These are phyloP conservation scores for Clitopilus hobsonii DNA, from an alignment of 768 basidiomycete genomes.

Conservation along the genomic window DNA sequence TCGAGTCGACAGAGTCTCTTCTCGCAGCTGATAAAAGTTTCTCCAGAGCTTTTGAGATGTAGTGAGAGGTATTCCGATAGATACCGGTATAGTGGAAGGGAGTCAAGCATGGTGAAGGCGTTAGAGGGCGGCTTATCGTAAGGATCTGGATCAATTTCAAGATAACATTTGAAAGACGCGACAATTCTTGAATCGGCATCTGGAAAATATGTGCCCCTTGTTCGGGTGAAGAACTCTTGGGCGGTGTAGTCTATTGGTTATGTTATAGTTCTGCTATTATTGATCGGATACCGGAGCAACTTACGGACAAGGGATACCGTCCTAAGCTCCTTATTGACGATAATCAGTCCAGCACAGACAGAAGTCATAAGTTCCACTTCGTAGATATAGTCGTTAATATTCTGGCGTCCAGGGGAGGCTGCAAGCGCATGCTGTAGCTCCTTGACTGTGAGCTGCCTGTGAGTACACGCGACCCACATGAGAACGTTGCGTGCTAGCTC, in stretches of 20 bases:
- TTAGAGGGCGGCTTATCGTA: background rate
- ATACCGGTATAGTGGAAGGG: background rate
- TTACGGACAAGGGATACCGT: background rate
- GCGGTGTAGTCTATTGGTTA: background rate
- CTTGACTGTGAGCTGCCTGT: background rate
- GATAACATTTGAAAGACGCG: background rate
- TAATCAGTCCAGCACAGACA: background rate
- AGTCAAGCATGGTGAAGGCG: background rate
- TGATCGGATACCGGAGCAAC: background rate
- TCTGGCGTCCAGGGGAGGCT: background rate
- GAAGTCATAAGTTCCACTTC: background rate
- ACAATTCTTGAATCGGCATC: background rate
- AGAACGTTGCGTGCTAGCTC: background rate
- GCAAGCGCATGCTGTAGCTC: background rate
- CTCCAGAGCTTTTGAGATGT: background rate
- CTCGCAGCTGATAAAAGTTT: too few relatives aligned
- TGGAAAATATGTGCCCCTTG: background rate
- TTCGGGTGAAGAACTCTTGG: background rate
- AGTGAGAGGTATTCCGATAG: background rate
- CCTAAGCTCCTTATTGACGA: background rate
- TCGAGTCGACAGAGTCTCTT: too few relatives aligned
- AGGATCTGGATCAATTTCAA: background rate
- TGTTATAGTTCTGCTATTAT: too few relatives aligned
- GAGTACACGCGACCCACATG: background rate
- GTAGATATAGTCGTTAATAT: background rate